A percentile compares a stretch with the other conserved stretches of the same genome.
These are phyloP conservation scores for Sarocladium strictum DNA, from an alignment of 2,329 filamentous ascomycete species.

Conservation along the genomic window DNA sequence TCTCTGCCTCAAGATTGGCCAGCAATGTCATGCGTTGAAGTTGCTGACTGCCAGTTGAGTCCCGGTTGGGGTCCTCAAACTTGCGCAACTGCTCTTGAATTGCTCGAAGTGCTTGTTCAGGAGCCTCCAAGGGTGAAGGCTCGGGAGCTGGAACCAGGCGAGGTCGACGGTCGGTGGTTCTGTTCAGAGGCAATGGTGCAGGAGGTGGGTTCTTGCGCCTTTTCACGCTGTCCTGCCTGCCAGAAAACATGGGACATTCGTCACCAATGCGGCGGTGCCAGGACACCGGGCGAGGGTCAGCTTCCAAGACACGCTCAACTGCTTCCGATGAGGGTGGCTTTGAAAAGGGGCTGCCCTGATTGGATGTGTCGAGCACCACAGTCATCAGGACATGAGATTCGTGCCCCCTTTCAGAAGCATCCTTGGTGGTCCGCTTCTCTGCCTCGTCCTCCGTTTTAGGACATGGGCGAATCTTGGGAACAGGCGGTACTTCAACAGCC, in stretches of 20 bases:
- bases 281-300: not conserved
- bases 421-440: slow-evolving; percentile 6
- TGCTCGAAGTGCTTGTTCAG: slow-evolving; percentile 39
- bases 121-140: slow-evolving; percentile 47
- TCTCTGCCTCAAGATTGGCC: slow-evolving; percentile 55
- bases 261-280: slow-evolving; percentile 57
- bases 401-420: not conserved
- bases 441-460: not conserved
- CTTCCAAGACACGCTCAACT: not conserved
- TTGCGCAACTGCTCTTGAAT: slow-evolving; percentile 48
- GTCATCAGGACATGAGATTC: not conserved
- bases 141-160: slow-evolving; percentile 40
- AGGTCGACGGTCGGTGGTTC: slow-evolving; percentile 21
- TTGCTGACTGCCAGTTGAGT: slow-evolving; percentile 30
- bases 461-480: slow-evolving; percentile 11
- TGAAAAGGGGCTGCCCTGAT: not conserved
- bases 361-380: slow-evolving; percentile 5
- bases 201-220: slow-evolving; percentile 46
- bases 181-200: slow-evolving; percentile 45
- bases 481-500: slow-evolving; percentile 24
- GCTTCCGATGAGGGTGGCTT: not conserved
- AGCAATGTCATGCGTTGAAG: slow-evolving; percentile 41
- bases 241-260: slow-evolving; percentile 52
- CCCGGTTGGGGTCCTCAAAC: slow-evolving; percentile 35
- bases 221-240: slow-evolving; percentile 39